These are phyloP conservation scores for Trifolium fragiferum DNA, from an alignment of 306 rosid species.

Conservation along the genomic window DNA sequence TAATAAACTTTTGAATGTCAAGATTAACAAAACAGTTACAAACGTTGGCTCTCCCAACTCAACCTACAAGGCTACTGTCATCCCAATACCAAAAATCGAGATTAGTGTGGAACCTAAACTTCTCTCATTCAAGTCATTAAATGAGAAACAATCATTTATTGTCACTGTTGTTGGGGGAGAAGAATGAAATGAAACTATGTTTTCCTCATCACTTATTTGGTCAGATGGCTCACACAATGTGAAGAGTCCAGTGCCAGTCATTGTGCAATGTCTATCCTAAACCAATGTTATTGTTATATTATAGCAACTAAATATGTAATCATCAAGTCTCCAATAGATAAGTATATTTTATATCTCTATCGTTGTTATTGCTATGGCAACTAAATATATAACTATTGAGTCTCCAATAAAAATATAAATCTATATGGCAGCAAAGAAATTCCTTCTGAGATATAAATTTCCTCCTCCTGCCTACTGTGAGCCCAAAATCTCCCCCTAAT, in stretches of 20 bases:
- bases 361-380: background rate
- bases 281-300: background rate
- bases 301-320: background rate
- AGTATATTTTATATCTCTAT: background rate
- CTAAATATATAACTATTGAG: too few relatives aligned
- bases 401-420: slow-evolving; percentile 17
- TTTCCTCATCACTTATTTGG: slow-evolving; percentile 1
- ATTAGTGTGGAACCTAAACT: background rate
- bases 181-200: background rate
- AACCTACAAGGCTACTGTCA: background rate
- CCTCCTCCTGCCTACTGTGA: background rate
- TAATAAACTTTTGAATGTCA: background rate
- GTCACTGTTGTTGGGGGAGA: background rate
- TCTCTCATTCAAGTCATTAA: background rate
- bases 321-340: background rate
- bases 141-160: slow-evolving; percentile 13
- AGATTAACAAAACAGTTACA: slow-evolving; percentile 11
- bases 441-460: slow-evolving; percentile 8
- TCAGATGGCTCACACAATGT: slow-evolving; percentile 1
- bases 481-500: too few relatives aligned
- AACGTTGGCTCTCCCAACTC: slow-evolving; percentile 13
- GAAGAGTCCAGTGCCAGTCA: background rate
- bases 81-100: background rate
- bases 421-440: slow-evolving; percentile 23
- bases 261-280: background rate